Evolutionary conservation across 805 yeast genomes (phyloP).

Genomic region (Kluyveromyces lactis): DNA sequence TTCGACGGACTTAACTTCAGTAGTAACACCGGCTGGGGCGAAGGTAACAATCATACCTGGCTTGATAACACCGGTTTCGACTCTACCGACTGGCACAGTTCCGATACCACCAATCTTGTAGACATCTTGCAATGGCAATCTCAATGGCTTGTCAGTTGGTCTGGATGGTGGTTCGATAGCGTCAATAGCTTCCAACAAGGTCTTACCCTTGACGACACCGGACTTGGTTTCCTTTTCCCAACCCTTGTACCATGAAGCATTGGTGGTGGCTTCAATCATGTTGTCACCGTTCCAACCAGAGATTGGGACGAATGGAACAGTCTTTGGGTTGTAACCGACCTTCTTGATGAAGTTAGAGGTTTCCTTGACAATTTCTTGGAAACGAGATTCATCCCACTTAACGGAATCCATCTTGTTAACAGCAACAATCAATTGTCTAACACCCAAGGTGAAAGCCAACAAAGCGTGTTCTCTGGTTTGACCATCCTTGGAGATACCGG

Average conservation of each 20-base stretch:
- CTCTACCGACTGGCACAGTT: constrained; percentile 91
- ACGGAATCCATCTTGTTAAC: constrained; percentile 94
- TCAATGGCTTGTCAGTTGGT: constrained; percentile 81
- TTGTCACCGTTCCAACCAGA: constrained; percentile 92
- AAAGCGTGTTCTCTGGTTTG: constrained; percentile 95
- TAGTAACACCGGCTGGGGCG: constrained; percentile 87
- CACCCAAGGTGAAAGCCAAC: constrained; percentile 85
- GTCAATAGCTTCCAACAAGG: constrained; percentile 79
- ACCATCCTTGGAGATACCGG: constrained; percentile 91
- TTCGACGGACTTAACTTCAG: constrained; percentile 84
- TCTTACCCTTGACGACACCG: constrained; percentile 67
- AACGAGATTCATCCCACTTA: constrained; percentile 78
- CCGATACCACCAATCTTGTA: constrained; percentile 92
- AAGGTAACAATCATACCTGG: constrained; percentile 85
- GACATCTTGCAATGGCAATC: constrained; percentile 85
- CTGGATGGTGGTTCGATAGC: constrained; percentile 72
- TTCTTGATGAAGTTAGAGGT: constrained; percentile 73
- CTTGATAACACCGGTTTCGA: constrained; percentile 87
- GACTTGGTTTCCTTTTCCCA: constrained; percentile 73
- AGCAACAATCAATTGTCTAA: constrained; percentile 78
- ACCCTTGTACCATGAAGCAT: constrained; percentile 87
- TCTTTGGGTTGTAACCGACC: constrained; percentile 78
- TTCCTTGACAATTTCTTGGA: constrained; percentile 69
- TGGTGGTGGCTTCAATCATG: constrained; percentile 77
- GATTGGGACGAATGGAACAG: constrained; percentile 82